Base-by-base conservation (phyloP, 2,329 filamentous ascomycete species). In the Neonectria faginata region DNA sequence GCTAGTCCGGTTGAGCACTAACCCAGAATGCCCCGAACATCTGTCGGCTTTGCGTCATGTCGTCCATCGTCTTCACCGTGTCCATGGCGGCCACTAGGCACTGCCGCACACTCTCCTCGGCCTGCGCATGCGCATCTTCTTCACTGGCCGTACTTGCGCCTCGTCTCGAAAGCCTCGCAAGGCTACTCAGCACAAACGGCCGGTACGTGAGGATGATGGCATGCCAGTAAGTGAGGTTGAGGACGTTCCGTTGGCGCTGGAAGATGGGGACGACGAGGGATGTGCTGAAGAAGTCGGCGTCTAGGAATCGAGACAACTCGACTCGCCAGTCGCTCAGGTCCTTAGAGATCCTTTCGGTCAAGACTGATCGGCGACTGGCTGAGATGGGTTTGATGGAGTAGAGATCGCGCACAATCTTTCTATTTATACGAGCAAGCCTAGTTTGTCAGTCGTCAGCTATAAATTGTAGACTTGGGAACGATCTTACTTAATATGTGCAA, bases 181-280 rank as follows among this genome's bases (percentile, higher is more conserved):
- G 78, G 50, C 78, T 79, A 10, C 76, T 79, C 0, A 79, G 60
- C 0, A 82, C 69, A 12, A 78, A 78, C 5, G 79, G 80, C 0
- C 81, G 72, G 48, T 82, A 74, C 0, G 77, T 78, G 3, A 82
- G 75, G 5, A 83, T 80, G 12, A 78, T 73, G 2, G 81, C 77
- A 55, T 83, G 81, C 78, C 79, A 82, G 51, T 79, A 82, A 1
- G 80, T 77, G 3, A 82, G 62, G 44, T 81, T 81, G 1, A 83
- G 67, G 0, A 82, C 78, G 25, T 82, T 80, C 0, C 78, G 75
- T 57, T 83, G 81, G 0, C 81, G 74, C 54, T 80, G 79, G 47
- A 79, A 81, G 6, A 82, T 79, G 1, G 79, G 79, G 3, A 78
- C 71, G 2, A 81, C 70, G 2, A 79, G 70, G 0, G 77, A 67